Base-by-base conservation (phyloP, 2,329 filamentous ascomycete species). In the Fusarium mundagurra region DNA sequence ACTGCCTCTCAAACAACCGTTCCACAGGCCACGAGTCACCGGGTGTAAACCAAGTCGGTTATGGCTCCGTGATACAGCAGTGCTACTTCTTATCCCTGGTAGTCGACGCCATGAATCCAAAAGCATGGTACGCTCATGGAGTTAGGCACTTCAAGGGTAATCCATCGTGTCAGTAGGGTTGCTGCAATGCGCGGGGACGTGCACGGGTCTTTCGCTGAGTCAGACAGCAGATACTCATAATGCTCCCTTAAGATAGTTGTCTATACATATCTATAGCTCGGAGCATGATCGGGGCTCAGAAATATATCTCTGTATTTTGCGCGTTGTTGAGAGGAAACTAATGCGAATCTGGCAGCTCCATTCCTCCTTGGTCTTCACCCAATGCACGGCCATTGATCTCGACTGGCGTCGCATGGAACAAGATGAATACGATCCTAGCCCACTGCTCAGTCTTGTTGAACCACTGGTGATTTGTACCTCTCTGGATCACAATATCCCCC, bases 401-500 rank as follows among this genome's bases (percentile, higher is more conserved):
- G 4, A 50, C 24, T 6, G 39, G 53, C 16, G 27, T 31, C 11
- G 53, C 43, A 38, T 59, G 57, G 17, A 59, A 59, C 24, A 50
- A 4, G 3, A 59, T 34, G 22, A 59, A 59, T 8, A 59, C 31
- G 17, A 71, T 69, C 11, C 68, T 43, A 10, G 68, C 60, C 68
- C 65, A 61, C 0, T 31, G 4, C 8, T 53, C 43, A 7, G 34
- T 44, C 14, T 29, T 34, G 18, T 71, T 71, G 24, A 64, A 44
- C 68, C 60, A 71, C 18, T 63, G 59, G 16, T 71, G 68, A n/a
- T 61, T 71, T 7, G 64, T 70, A 4, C 64, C 68, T 14, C 68
- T 50, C 27, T 71, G 64, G 10, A 71, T 55, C 24, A 69, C 48
- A 22, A 71, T 6, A 18, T 69, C 65, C 3, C 65, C 69, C 0